Conservation (phyloP, 2,329 filamentous ascomycete genomes). For the Fusarium piperis region DNA sequence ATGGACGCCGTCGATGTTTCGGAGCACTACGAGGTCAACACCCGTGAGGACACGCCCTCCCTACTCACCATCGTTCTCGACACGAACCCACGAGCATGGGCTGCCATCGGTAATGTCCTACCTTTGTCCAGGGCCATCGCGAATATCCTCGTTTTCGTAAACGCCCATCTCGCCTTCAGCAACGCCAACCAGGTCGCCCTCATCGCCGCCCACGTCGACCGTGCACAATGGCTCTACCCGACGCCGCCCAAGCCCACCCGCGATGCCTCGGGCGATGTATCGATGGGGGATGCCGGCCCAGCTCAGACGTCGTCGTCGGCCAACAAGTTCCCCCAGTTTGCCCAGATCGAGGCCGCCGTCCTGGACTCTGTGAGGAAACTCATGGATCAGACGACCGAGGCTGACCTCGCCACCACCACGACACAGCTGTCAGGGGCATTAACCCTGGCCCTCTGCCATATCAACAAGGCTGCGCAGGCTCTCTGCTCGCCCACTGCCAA, state of each 20-base stretch:
- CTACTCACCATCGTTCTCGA: slow-evolving; percentile 92
- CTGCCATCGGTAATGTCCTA: slow-evolving; percentile 76
- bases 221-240: slow-evolving; percentile 91
- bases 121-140: slow-evolving; percentile 86
- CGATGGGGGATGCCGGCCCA: slow-evolving; percentile 63
- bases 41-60: slow-evolving; percentile 73
- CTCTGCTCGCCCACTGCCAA: slow-evolving; percentile 66
- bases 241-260: slow-evolving; percentile 47
- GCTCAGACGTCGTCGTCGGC: slow-evolving; percentile 56
- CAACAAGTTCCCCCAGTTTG: slow-evolving; percentile 95
- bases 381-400: slow-evolving; percentile 72
- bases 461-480: slow-evolving; percentile 81
- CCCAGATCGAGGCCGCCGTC: slow-evolving; percentile 84
- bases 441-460: slow-evolving; percentile 88
- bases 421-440: slow-evolving; percentile 92
- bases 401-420: slow-evolving; percentile 76
- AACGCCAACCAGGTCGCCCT: slow-evolving; percentile 93
- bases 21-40: slow-evolving; percentile 67
- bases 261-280: slow-evolving; percentile 60
- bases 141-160: slow-evolving; percentile 93
- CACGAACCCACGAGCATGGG: slow-evolving; percentile 96
- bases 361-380: slow-evolving; percentile 78
- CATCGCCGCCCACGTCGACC: slow-evolving; percentile 87
- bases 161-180: slow-evolving; percentile 93
- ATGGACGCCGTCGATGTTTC: slow-evolving; percentile 68